Evolutionary conservation across 805 yeast species (phyloP).

Genomic region (Ogataea chonburiensis): DNA sequence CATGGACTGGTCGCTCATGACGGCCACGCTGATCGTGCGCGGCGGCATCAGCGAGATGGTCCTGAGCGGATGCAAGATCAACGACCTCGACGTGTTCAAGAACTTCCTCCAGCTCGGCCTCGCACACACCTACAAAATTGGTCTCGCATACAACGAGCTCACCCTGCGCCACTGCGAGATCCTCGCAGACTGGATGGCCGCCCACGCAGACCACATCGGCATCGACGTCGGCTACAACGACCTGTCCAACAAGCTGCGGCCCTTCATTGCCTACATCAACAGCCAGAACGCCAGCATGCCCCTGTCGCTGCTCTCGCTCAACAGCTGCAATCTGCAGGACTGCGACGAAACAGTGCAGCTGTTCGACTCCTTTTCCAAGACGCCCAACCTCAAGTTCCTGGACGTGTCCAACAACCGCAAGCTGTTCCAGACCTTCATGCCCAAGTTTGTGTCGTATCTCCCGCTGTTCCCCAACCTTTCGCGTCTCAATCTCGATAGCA

Average conservation of each 20-base stretch:
- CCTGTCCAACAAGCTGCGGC: slow-evolving; percentile 40
- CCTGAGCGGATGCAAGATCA: slow-evolving; percentile 71
- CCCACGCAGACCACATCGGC: slow-evolving; percentile 53
- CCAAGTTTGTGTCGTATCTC: slow-evolving; percentile 57
- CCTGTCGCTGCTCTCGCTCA: slow-evolving; percentile 56
- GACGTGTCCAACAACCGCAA: slow-evolving; percentile 72
- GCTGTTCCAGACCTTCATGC: slow-evolving; percentile 61
- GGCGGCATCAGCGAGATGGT: slow-evolving; percentile 79
- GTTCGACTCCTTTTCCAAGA: slow-evolving; percentile 48
- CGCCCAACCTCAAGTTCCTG: slow-evolving; percentile 63
- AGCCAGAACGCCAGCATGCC: slow-evolving; percentile 18
- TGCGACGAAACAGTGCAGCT: slow-evolving; percentile 49
- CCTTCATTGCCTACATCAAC: slow-evolving; percentile 37
- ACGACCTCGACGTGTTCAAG: slow-evolving; percentile 53
- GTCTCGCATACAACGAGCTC: slow-evolving; percentile 74
- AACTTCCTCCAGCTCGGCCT: slow-evolving; percentile 57
- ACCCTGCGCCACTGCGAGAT: slow-evolving; percentile 55
- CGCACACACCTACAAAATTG: slow-evolving; percentile 58
- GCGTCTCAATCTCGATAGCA: slow-evolving; percentile 70
- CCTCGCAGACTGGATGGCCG: slow-evolving; percentile 57
- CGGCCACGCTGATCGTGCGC: slow-evolving; percentile 64
- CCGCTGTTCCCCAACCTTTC: slow-evolving; percentile 66
- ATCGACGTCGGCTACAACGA: slow-evolving; percentile 85
- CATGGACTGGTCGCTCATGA: slow-evolving; percentile 80
- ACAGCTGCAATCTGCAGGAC: slow-evolving; percentile 58